Percentiles rank a stretch among this genome's conserved stretches.
Evolutionary conservation across 2,329 filamentous ascomycete species (phyloP).

Genomic region (Kalaharituber pfeilii): DNA sequence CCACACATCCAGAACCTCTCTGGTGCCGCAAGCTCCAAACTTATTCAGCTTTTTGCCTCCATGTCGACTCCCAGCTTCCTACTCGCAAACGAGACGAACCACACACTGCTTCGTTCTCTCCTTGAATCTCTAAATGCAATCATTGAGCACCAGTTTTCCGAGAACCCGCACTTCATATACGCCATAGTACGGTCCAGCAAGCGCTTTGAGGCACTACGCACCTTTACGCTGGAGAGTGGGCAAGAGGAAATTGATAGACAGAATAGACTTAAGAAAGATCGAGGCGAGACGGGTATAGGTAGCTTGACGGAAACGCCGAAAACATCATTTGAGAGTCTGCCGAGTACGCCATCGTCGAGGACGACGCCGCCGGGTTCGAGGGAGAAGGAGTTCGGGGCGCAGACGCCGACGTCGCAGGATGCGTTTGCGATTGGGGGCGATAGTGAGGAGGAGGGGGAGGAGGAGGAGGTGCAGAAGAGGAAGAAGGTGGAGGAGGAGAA

Average conservation of each 20-base stretch:
- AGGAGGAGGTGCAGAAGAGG: constrained; percentile 67
- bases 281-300: constrained; percentile 23
- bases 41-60: constrained; percentile 73
- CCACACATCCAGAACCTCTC: constrained; percentile 67
- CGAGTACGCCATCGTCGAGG: neutral
- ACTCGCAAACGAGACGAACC: constrained; percentile 80
- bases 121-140: constrained; percentile 81
- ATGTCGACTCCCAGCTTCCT: constrained; percentile 91
- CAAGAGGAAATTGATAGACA: constrained; percentile 78
- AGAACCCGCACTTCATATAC: constrained; percentile 67
- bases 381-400: constrained; percentile 54
- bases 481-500: constrained; percentile 56
- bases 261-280: constrained; percentile 51
- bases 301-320: constrained; percentile 8
- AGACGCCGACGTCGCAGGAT: constrained; percentile 48
- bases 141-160: constrained; percentile 73
- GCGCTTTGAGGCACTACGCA: constrained; percentile 65
- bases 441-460: constrained; percentile 51
- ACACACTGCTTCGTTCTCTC: constrained; percentile 59
- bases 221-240: constrained; percentile 80
- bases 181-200: constrained; percentile 62
- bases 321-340: constrained; percentile 4
- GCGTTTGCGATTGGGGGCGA: constrained; percentile 44
- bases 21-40: constrained; percentile 54
- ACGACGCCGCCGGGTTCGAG: constrained; percentile 37